phyloP scores from a whole-genome alignment of 2,329 filamentous ascomycete genomes.

The Thielaviopsis populi region DNA sequence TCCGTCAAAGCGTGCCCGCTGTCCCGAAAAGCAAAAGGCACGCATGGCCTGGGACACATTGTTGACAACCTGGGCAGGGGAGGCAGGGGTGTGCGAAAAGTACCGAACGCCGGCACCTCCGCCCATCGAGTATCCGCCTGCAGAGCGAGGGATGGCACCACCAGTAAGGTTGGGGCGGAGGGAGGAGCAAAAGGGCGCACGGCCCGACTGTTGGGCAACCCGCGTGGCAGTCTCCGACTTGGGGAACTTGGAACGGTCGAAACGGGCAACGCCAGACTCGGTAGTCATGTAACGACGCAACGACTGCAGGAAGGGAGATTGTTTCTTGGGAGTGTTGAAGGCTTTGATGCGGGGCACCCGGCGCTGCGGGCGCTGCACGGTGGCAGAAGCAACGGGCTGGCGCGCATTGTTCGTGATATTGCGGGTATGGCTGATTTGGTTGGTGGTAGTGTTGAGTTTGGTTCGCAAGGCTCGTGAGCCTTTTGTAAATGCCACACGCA shows the following conservation, averaged over 20 bases:
- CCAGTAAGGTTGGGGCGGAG: slow-evolving; percentile 86
- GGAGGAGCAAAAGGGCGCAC: slow-evolving; percentile 74
- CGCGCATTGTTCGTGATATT: slow-evolving; percentile 30
- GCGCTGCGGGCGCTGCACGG: slow-evolving; percentile 36
- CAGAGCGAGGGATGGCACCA: slow-evolving; percentile 66
- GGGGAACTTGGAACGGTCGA: slow-evolving; percentile 16
- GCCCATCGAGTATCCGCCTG: slow-evolving; percentile 68
- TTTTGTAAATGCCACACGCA: slow-evolving; percentile 37
- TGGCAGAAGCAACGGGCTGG: slow-evolving; percentile 38
- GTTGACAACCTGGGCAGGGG: slow-evolving; percentile 78
- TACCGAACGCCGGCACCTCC: slow-evolving; percentile 49
- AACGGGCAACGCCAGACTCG: slow-evolving; percentile 13
- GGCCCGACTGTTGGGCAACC: slow-evolving; percentile 35
- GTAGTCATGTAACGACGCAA: slow-evolving; percentile 15
- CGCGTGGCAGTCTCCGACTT: slow-evolving; percentile 15
- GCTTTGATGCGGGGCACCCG: slow-evolving; percentile 20
- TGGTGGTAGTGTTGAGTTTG: slow-evolving; percentile 32
- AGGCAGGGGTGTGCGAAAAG: slow-evolving; percentile 77
- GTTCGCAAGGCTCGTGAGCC: slow-evolving; percentile 37
- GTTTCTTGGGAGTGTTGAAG: slow-evolving; percentile 14
- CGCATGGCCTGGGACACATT: slow-evolving; percentile 91
- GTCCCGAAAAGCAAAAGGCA: slow-evolving; percentile 80
- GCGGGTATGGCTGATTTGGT: slow-evolving; percentile 33
- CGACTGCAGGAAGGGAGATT: slow-evolving; percentile 10
- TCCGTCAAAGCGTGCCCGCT: slow-evolving; percentile 79